These are phyloP conservation scores for Candida gigantensis DNA, from an alignment of 1,139 yeast species.

Conservation along the genomic window DNA sequence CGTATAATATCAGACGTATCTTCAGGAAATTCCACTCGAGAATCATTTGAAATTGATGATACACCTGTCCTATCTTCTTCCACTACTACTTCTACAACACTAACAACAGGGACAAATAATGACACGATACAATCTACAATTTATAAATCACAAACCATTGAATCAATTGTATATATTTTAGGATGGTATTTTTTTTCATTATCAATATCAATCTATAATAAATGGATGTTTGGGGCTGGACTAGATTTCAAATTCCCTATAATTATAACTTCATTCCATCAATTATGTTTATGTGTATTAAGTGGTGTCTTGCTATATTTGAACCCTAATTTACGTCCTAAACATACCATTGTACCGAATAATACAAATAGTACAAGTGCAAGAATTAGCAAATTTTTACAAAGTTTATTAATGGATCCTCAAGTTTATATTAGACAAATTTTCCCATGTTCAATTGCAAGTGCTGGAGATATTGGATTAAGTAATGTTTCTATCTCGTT, in stretches of 20 bases:
- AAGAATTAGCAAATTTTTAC: conserved; percentile 16
- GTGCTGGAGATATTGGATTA: conserved; percentile 92
- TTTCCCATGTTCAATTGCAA: conserved; percentile 82
- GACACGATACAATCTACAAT: too few species aligned
- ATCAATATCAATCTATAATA: conserved; percentile 84
- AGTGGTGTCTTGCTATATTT: conserved; percentile 45
- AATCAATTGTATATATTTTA: conserved; percentile 28
- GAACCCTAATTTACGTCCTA: conserved; percentile 52
- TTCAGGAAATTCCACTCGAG: conserved; percentile 1
- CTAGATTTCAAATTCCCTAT: conserved; percentile 82
- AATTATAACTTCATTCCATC: conserved; percentile 82
- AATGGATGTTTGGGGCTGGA: conserved; percentile 91
- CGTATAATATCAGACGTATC: neutral
- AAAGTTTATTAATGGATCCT: conserved; percentile 17
- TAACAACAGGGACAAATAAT: neutral
- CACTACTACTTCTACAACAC: neutral
- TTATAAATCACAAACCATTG: conserved; percentile 8
- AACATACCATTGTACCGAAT: neutral
- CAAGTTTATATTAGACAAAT: conserved; percentile 52
- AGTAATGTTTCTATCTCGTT: conserved; percentile 81
- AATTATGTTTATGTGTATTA: conserved; percentile 60
- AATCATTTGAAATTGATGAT: conserved; percentile 2
- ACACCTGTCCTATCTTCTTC: too few species aligned
- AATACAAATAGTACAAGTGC: neutral
- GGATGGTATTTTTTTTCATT: conserved; percentile 66